Evolutionary conservation across 768 basidiomycete genomes (phyloP), one percentile per base, ranked within the genome.

Genomic region (Amanita muscaria): DNA sequence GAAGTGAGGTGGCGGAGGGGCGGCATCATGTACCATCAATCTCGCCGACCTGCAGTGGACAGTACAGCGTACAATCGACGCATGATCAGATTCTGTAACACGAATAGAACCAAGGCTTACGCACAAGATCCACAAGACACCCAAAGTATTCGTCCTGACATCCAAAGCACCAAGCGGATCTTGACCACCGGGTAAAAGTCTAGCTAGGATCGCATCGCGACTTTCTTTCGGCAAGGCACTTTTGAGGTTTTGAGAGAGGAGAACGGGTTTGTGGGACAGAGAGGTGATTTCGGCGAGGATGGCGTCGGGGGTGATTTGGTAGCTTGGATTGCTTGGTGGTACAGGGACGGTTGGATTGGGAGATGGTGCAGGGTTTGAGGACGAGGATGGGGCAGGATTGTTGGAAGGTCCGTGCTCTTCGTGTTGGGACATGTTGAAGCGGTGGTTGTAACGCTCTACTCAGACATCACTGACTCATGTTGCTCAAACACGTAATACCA

Each of bases 41-140:
- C 84, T 70, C 21, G 83, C 81, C 5, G 77, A 76, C 48, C 84
- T 87, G 2, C 22, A n/a, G n/a, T n/a, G n/a, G n/a, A n/a, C n/a
- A n/a, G n/a, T n/a, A n/a, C n/a, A n/a, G n/a, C n/a, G n/a, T n/a
- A n/a, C n/a, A n/a, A n/a, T n/a, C n/a, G n/a, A n/a, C n/a, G n/a
- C 27, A n/a, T 1, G 16, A n/a, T n/a, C n/a, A n/a, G n/a, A n/a
- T n/a, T n/a, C n/a, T n/a, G n/a, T n/a, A n/a, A n/a, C n/a, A n/a
- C 16, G 18, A 35, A 15, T 15, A 16, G 16, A 30, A 16, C 23
- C n/a, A 24, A 46, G 12, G 24, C 41, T 18, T 12, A 68, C 83
- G 63, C 52, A 88, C 87, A 90, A 57, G 34, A 90, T 84, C 53
- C 79, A 83, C 32, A 89, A 59, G 32, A 78, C 71, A 0, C 78